Evolutionary conservation across 1,139 yeast species (phyloP), one percentile per base, ranked within the genome.

Genomic region (Candida sanyaensis): DNA sequence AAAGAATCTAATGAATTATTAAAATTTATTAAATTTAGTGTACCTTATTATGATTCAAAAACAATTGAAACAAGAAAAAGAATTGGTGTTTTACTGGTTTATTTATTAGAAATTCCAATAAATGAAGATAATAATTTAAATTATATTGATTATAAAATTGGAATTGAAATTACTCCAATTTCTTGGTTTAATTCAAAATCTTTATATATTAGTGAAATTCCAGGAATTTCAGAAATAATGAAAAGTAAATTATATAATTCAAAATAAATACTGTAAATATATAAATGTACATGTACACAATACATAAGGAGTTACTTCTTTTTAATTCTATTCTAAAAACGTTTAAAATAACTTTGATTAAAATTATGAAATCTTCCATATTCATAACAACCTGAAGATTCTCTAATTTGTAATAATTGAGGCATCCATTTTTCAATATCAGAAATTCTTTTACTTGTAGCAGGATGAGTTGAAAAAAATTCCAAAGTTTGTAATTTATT

Each of bases 391-490:
- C 64, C 64, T 7, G 64, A 53, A 11, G 53, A 41, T 45, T 78
- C 82, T 48, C 66, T 62, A 36, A 77, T 64, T 10, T 56, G 53
- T 29, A 76, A 75, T 32, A 96, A 90, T 47, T 81, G 81, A 0
- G 91, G 90, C 67, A 89, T 66, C 95, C 96, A 88, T 38, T 72
- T 64, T 33, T 70, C 61, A 65, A 93, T 86, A 56, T 88, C 87
- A 37, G 75, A 69, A 37, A 89, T 84, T 62, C 99, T 78, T 53
- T 78, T 81, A 24, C 70, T 69, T 23, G 91, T 86, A n/a, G 91
- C 84, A 0, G 99, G 99, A 68, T 93, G 99, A 0, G 98, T 90
- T 17, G 93, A 83, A 48, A 92, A 66, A 57, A 90, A 84, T 63
- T 90, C 57, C 21, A 60, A 55, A 31, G 51, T 36, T 43, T 55